Evolutionary conservation across 331 rosid genomes (phyloP), one percentile per base, ranked within the genome.

Genomic region (Quercus tomentella): DNA sequence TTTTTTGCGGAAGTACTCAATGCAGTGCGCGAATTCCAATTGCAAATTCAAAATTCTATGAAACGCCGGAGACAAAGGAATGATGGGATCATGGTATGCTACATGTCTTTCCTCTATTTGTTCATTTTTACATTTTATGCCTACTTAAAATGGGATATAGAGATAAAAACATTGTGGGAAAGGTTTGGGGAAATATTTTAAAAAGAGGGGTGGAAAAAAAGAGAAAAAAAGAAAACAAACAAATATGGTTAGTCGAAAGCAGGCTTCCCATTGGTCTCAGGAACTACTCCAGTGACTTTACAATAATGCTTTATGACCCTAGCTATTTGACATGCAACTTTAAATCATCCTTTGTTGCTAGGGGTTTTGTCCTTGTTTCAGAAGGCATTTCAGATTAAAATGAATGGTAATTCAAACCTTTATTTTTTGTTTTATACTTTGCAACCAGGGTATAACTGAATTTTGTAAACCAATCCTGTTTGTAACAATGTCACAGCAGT

Each of bases 1-100:
- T 96, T 96, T 79, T 96, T 96, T 76, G 86, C 97, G 0, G 98
- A 96, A 88, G 63, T 96, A 80, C 93, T 93, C 41, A 93, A 93
- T 89, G 82, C 95, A 76, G 97, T 93, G 75, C 99, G 99, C 62
- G 99, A 96, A 81, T 89, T 93, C 86, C 99, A 93, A 79, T 88
- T 96, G 80, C 99, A 93, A 88, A 87, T 84, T 83, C 98, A 96
- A 85, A 97, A 98, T 80, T 81, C 99, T 80, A n/a, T 89, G 86
- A 89, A 89, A 84, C 91, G 99, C 80, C 90, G 98, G 80, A 96
- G 93, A 82, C 98, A 92, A 69, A 88, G 98, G 86, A 96, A 93
- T 82, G 98, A 93, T 77, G 90, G 90, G 51, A 77, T 96, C 77
- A 94, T 84, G 94, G 99, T 93, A 82, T 35, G 82, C 60, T 70